Conservation (phyloP, 192 early-diverging fungal species). For the Gaertneriomyces semiglobifer region DNA sequence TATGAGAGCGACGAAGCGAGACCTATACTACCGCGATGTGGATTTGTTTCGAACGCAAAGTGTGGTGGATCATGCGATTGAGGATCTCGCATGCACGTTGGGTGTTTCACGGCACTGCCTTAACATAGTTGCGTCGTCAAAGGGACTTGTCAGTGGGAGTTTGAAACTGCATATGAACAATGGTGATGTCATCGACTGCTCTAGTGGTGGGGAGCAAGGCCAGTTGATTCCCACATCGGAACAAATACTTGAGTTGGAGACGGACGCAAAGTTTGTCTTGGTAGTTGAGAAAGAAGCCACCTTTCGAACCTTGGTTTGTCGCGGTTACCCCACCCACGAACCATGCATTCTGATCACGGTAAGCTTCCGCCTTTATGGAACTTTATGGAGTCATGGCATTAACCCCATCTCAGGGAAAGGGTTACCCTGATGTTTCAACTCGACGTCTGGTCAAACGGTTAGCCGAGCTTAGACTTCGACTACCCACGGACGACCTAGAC, state of each 20-base stretch:
- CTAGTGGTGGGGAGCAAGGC: conserved; percentile 9
- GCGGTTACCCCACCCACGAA: background rate
- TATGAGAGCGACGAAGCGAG: conserved; percentile 36
- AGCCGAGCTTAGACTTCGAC: background rate
- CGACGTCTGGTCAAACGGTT: conserved; percentile 30
- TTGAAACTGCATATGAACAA: conserved; percentile 24
- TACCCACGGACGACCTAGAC: background rate
- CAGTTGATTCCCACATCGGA: conserved; percentile 29
- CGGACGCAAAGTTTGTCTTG: conserved; percentile 29
- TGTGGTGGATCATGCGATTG: conserved; percentile 26
- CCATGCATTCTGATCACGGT: conserved; percentile 27
- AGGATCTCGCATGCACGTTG: conserved; percentile 38
- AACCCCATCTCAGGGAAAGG: conserved; percentile 29
- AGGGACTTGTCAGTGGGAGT: conserved; percentile 32
- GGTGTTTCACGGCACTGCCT: conserved; percentile 28
- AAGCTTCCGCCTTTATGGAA: background rate
- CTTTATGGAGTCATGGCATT: too few relatives aligned
- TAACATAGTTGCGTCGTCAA: conserved; percentile 32
- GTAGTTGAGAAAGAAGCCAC: conserved; percentile 43
- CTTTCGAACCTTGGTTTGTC: conserved; percentile 25
- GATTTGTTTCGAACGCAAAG: conserved; percentile 25
- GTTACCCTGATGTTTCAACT: conserved; percentile 40
- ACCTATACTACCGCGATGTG: conserved; percentile 39
- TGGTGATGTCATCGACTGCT: conserved; percentile 13
- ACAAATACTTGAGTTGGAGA: conserved; percentile 9